These are phyloP conservation scores for Scalesia atractyloides DNA, from an alignment of 129 eudicot genomes.

Conservation along the genomic window DNA sequence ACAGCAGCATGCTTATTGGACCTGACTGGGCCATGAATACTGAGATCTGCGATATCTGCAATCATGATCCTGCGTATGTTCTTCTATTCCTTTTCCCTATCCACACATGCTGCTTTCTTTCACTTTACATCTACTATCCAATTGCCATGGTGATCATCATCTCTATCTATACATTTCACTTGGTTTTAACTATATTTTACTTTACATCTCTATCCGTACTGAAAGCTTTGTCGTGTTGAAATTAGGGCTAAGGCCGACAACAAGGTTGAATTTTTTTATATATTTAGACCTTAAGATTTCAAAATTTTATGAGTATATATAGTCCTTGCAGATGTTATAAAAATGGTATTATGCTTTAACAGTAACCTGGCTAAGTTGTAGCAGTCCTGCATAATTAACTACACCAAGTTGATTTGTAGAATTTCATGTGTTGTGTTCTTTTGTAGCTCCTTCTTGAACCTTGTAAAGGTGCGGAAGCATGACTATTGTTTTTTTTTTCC, in stretches of 20 bases:
- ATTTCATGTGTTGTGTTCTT: too few relatives aligned
- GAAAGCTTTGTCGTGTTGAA: neutral
- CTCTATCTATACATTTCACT: neutral
- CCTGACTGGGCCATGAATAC: constrained; percentile 60
- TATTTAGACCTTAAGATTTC: neutral
- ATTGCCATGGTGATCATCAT: too few relatives aligned
- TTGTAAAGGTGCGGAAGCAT: too few relatives aligned
- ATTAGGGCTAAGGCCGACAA: neutral
- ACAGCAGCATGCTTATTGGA: constrained; percentile 58
- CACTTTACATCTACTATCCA: too few relatives aligned
- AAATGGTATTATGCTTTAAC: too few relatives aligned
- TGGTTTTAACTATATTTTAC: neutral
- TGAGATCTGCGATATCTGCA: constrained; percentile 62
- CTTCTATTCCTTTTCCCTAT: constrained; percentile 5
- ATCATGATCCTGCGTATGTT: constrained; percentile 49
- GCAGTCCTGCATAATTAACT: too few relatives aligned
- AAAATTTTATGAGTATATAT: neutral
- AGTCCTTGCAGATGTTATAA: neutral
- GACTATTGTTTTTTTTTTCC: too few relatives aligned
- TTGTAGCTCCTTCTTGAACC: too few relatives aligned
- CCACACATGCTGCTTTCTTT: neutral
- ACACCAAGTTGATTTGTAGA: too few relatives aligned
- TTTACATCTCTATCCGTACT: neutral
- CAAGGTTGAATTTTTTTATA: neutral
- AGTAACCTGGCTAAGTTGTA: too few relatives aligned